A percentile compares a stretch with the other conserved stretches of the same genome.
Conservation (phyloP, 495 filamentous ascomycete genomes). For the Aspergillus taichungensis region DNA sequence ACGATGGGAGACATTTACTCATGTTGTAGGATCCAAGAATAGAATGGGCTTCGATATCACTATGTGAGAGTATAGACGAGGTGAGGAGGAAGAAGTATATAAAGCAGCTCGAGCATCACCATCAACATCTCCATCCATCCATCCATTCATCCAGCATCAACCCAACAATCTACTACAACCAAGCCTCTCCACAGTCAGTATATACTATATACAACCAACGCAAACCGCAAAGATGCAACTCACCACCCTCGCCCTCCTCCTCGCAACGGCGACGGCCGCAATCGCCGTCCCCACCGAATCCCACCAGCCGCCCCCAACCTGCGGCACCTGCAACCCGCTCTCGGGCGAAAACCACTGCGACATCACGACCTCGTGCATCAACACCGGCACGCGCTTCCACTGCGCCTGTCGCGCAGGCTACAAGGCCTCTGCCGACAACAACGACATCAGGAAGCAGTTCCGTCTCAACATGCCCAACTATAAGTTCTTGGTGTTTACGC, state of each 20-base stretch:
- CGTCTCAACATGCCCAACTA: slow-evolving; percentile 32
- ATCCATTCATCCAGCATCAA: slow-evolving; percentile 2
- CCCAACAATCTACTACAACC: neutral
- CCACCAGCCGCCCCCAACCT: slow-evolving; percentile 10
- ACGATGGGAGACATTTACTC: too few species aligned
- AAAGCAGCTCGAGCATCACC: slow-evolving; percentile 1
- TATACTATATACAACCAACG: slow-evolving; percentile 4
- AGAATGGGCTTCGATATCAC: too few species aligned
- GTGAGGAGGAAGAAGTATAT: slow-evolving; percentile 4
- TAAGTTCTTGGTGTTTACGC: slow-evolving; percentile 35
- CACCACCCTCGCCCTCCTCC: slow-evolving; percentile 15
- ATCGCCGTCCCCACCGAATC: slow-evolving; percentile 5
- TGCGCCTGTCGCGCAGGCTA: slow-evolving; percentile 61
- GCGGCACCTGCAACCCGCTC: slow-evolving; percentile 36
- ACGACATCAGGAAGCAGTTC: slow-evolving; percentile 29
- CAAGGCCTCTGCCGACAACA: slow-evolving; percentile 45
- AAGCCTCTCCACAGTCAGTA: slow-evolving; percentile 1
- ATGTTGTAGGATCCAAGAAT: too few species aligned
- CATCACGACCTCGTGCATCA: slow-evolving; percentile 42
- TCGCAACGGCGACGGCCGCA: slow-evolving; percentile 17
- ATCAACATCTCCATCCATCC: slow-evolving; percentile 1
- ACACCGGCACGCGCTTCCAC: slow-evolving; percentile 62
- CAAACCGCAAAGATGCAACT: slow-evolving; percentile 16
- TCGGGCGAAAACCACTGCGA: slow-evolving; percentile 36
- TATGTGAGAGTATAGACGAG: neutral